Conservation (phyloP, 163 green algal genomes). For the Scenedesmus sp. region DNA sequence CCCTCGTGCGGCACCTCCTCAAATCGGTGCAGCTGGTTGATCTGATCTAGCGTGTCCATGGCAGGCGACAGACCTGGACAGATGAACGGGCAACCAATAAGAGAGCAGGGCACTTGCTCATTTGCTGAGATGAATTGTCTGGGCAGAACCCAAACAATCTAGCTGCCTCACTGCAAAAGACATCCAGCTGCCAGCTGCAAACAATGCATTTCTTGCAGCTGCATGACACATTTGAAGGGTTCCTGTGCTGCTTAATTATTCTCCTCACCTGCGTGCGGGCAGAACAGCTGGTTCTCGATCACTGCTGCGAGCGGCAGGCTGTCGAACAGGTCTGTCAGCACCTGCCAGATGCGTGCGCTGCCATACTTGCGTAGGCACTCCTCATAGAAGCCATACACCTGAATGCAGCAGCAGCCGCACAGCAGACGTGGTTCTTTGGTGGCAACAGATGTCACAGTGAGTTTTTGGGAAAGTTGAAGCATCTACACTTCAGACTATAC, state of each 20-base stretch:
- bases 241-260: background rate
- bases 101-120: background rate
- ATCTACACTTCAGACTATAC: background rate
- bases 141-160: background rate
- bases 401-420: constrained; percentile 6
- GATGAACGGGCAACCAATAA: too few species aligned
- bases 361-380: constrained; percentile 99
- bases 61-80: constrained; percentile 91
- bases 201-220: background rate
- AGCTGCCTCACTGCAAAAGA: background rate
- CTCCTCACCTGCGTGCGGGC: constrained; percentile 83
- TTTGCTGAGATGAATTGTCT: too few species aligned
- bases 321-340: constrained; percentile 99
- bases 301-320: constrained; percentile 92
- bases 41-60: constrained; percentile 97
- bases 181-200: background rate
- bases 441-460: background rate
- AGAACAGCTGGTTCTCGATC: constrained; percentile 93
- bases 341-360: constrained; percentile 95
- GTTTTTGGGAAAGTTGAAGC: background rate
- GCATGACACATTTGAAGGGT: background rate
- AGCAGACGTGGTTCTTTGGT: background rate
- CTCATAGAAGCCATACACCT: constrained; percentile 99
- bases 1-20: constrained; percentile 98
- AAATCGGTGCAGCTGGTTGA: constrained; percentile 88